Conservation (phyloP, 768 basidiomycete species). For the Boletellus sp. region DNA sequence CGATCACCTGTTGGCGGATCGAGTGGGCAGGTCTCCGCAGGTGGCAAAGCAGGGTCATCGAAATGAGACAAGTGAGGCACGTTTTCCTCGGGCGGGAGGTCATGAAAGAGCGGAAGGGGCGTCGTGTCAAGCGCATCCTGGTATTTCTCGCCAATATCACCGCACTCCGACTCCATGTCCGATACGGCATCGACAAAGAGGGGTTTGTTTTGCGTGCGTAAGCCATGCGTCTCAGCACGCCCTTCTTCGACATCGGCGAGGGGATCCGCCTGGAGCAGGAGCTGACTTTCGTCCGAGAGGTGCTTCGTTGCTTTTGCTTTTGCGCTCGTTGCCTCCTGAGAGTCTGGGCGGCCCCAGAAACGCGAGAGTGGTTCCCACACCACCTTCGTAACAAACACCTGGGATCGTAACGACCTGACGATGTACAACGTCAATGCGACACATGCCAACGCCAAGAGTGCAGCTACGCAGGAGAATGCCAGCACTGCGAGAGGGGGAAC, state of each 20-base stretch:
- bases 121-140: slow-evolving; percentile 29
- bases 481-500: slow-evolving; percentile 16
- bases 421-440: slow-evolving; percentile 19
- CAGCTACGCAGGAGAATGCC: slow-evolving; percentile 24
- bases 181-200: slow-evolving; percentile 10
- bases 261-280: neutral
- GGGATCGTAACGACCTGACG: slow-evolving; percentile 16
- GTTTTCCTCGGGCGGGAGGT: slow-evolving; percentile 19
- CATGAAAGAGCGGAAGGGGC: slow-evolving; percentile 14
- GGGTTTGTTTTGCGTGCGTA: slow-evolving; percentile 1
- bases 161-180: slow-evolving; percentile 24
- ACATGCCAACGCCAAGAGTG: slow-evolving; percentile 23
- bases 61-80: slow-evolving; percentile 5
- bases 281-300: neutral
- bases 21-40: neutral
- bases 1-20: slow-evolving; percentile 12
- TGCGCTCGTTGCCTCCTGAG: neutral
- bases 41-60: slow-evolving; percentile 11
- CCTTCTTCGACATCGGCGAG: slow-evolving; percentile 5
- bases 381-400: slow-evolving; percentile 18
- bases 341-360: slow-evolving; percentile 8
- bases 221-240: neutral
- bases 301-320: neutral
- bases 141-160: slow-evolving; percentile 29
- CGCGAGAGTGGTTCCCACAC: slow-evolving; percentile 24